Base-by-base conservation (phyloP, 352 stramenopile species). In the Phytophthora pluvialis region DNA sequence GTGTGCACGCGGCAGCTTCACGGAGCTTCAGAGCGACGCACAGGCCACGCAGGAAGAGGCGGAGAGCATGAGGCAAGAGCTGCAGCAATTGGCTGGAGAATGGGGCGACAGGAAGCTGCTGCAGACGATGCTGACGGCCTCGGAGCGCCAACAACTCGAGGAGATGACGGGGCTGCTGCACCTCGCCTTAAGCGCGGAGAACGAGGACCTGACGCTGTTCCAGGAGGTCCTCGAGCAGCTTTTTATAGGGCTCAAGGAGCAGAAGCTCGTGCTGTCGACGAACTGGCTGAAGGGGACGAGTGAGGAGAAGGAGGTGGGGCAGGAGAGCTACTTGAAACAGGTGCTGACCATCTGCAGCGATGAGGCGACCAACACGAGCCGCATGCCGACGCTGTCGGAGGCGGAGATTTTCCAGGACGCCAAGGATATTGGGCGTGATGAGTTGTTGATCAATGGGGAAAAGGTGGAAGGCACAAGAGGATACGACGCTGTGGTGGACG, bases 341-440 rank as follows among this genome's bases (percentile, higher is more conserved):
- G 47, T 90, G 13, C 26, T 86, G 33, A 48, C 58, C 0, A 53
- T 76, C 18, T 39, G 40, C 36, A 62, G 62, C 48, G 47, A 55
- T 4, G 31, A 53, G 9, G 11, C 25, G 11, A 29, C 9, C 13
- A 65, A 60, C n/a, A 8, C 10, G 9, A 54, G 29, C 31, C 49
- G 36, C 32, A 61, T 60, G 21, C 81, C 26, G 6, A 67, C 26
- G 4, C 60, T 91, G 3, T 77, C 77, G 1, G 80, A 91, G 7
- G 79, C 78, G 0, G 69, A 91, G 46, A 77, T 71, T 26, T 90
- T 90, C 48, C 86, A 94, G 59, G 86, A 94, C 53, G 75, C 86
- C 6, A 94, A 94, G 60, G 86, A 94, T 64, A 86, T 94, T 53
- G 67, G 77, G 33, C 81, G 86, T n/a, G 86, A 94, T 56, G 80